These are phyloP conservation scores for Solanum arcanum DNA, from an alignment of 257 asterid species.

Conservation along the genomic window DNA sequence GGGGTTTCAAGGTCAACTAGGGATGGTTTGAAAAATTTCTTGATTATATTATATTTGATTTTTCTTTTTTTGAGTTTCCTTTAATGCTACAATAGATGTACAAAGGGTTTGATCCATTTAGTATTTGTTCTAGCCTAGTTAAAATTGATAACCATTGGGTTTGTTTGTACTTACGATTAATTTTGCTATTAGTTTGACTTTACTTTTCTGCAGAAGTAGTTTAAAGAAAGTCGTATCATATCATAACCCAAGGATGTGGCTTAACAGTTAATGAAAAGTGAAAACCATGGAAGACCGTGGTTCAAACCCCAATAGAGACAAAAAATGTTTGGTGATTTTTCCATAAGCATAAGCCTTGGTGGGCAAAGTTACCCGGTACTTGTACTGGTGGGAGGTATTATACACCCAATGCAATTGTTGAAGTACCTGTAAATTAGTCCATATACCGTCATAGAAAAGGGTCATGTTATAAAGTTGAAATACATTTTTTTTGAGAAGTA, in stretches of 20 bases:
- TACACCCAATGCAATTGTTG: not conserved
- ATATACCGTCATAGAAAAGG: not conserved
- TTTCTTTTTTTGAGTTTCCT: not conserved
- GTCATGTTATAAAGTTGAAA: not conserved
- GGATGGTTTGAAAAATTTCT: not conserved
- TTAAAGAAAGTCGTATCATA: not conserved
- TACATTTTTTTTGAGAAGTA: not conserved
- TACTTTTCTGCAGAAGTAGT: not conserved
- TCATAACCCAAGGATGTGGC: not conserved
- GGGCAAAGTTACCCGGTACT: not conserved
- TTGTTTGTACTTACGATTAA: not conserved
- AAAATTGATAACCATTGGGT: not conserved
- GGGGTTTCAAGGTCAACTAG: not conserved
- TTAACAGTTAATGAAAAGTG: not conserved
- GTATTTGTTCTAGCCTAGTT: not conserved
- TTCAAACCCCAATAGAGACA: not conserved
- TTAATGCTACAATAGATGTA: not conserved
- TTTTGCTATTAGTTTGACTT: not conserved
- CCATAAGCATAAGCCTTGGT: not conserved
- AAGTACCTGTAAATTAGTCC: not conserved
- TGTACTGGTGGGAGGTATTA: not conserved
- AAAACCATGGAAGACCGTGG: not conserved
- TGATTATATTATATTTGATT: not conserved
- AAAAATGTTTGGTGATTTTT: not conserved
- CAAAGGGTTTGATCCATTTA: not conserved